Base-by-base conservation (phyloP, 192 early-diverging fungal genomes). In the Helicostylum pulchrum region DNA sequence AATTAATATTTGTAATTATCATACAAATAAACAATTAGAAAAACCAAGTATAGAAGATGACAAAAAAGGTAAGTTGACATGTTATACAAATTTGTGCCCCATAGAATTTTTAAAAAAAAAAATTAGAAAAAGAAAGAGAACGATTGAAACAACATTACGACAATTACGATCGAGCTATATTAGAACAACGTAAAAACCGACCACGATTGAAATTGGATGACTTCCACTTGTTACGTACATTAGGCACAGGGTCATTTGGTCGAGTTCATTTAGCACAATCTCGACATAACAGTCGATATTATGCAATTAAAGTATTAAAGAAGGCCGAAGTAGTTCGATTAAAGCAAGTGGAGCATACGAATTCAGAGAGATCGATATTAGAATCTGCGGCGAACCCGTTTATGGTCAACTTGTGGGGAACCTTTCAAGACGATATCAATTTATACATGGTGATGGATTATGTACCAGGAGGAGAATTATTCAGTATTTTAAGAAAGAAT, bases 391-490 rank as follows among this genome's bases (percentile, higher is more conserved):
- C 82, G 45, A 82, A 83, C 67, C 90, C 90, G 15, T 93, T 93
- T 62, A 87, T 91, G 59, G 88, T 92, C 66, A 88, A 88, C 68
- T 81, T 92, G 70, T 86, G 67, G 76, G 83, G 92, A 66, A 97
- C 96, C 14, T 96, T 98, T 73, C 94, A 98, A 70, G 93, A 98
- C 71, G 94, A 94, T 53, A 68, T 74, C 43, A 93, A 92, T 69
- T 77, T 98, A 53, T 98, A 93, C 69, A 95, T 98, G 90, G 82
- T 98, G 49, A 79, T 93, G 67, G 96, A 98, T 77, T 98, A 97
- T 71, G 93, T 98, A 20, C 87, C 90, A 43, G 94, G 94, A 48
- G 94, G 96, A 42, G 96, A 98, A 75, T 84, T 98, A 31, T 98
- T 98, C 67, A 94, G 93, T 53, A 92, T 97, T 72, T 70, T 98